Percentiles rank a stretch among this genome's conserved stretches.
Conservation (phyloP, 2,329 filamentous ascomycete genomes). For the Ophiosphaerella narmari region DNA sequence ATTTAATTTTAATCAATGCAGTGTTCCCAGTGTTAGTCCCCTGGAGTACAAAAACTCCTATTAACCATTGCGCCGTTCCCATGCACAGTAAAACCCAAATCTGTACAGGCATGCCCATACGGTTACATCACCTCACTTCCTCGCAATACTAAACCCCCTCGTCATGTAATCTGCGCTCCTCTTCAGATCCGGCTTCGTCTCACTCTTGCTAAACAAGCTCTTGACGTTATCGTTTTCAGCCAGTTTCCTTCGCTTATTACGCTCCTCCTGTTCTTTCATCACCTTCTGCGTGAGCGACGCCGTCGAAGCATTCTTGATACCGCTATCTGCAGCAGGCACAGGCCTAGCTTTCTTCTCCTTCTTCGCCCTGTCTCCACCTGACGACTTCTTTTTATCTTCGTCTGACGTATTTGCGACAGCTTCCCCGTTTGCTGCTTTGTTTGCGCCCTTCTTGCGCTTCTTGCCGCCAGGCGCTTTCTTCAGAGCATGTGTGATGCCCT, state of each 20-base stretch:
- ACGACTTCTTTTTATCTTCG: constrained; percentile 13
- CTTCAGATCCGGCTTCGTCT: constrained; percentile 38
- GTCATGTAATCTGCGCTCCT: constrained; percentile 58
- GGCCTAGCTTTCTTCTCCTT: constrained; percentile 16
- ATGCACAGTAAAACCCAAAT: background rate
- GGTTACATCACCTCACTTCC: constrained; percentile 18
- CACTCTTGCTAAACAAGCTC: constrained; percentile 51
- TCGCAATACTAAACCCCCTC: constrained; percentile 51
- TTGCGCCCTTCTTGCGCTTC: constrained; percentile 76
- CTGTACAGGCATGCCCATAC: background rate
- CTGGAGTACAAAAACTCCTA: too few relatives aligned
- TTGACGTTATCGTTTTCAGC: constrained; percentile 58
- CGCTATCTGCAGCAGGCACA: constrained; percentile 41
- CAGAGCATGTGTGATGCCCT: constrained; percentile 80
- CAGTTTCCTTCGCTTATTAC: constrained; percentile 77
- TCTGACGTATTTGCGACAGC: constrained; percentile 9
- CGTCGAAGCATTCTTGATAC: constrained; percentile 87
- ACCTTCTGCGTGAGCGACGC: constrained; percentile 86
- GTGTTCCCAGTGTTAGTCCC: too few relatives aligned
- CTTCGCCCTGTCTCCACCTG: constrained; percentile 28
- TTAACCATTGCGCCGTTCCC: too few relatives aligned
- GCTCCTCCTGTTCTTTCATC: constrained; percentile 80
- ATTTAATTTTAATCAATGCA: too few relatives aligned
- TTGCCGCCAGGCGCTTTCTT: constrained; percentile 74
- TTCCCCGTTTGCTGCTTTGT: constrained; percentile 47